Conservation (phyloP, 305 asterid species). For the Fraxinus floribunda region DNA sequence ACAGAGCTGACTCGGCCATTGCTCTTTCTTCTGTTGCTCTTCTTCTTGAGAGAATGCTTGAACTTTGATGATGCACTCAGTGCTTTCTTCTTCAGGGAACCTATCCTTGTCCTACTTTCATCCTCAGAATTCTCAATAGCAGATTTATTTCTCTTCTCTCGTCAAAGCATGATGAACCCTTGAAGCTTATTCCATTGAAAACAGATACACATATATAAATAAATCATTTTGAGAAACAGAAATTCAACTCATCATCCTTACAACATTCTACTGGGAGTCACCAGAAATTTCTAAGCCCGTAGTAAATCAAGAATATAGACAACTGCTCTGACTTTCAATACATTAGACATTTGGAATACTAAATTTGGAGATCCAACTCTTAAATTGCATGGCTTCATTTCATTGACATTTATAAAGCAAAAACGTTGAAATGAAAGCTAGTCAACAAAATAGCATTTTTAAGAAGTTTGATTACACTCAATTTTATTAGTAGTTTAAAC, state of each 20-base stretch:
- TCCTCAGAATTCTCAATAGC: conserved; percentile 95
- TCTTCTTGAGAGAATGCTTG: conserved; percentile 94
- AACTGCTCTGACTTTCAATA: neutral
- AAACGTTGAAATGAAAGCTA: neutral
- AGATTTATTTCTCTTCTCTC: conserved; percentile 89
- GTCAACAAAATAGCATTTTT: neutral
- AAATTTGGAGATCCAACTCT: neutral
- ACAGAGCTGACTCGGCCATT: conserved; percentile 84
- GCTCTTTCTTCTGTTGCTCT: conserved; percentile 45
- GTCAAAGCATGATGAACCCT: conserved; percentile 82
- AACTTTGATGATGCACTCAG: conserved; percentile 85
- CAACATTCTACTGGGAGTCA: neutral
- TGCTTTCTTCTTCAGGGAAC: conserved; percentile 91
- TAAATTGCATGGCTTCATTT: neutral
- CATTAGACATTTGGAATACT: neutral
- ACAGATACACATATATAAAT: conserved; percentile 3
- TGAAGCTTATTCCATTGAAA: conserved; percentile 57
- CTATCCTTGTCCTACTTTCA: conserved; percentile 82
- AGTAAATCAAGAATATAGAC: neutral
- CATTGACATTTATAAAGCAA: neutral
- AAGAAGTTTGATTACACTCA: neutral
- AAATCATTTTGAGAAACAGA: neutral
- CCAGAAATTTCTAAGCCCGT: neutral
- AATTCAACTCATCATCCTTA: neutral
- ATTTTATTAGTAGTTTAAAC: neutral